These are phyloP conservation scores for Hanseniaspora hatyaiensis DNA, from an alignment of 805 yeast species.

Conservation along the genomic window DNA sequence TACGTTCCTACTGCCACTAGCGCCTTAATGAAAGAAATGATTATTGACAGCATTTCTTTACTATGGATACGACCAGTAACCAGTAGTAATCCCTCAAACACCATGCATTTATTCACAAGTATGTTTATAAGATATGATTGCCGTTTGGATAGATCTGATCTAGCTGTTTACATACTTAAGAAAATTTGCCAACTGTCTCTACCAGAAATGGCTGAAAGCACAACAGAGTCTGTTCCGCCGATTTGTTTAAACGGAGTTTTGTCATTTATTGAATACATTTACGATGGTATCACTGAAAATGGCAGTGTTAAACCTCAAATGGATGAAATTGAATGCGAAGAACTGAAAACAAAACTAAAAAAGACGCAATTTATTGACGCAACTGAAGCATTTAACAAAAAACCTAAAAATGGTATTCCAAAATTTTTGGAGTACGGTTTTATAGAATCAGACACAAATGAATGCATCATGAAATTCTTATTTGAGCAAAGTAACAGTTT, in stretches of 20 bases:
- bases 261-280: constrained; percentile 52
- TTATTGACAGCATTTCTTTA: constrained; percentile 73
- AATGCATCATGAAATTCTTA: constrained; percentile 64
- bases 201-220: constrained; percentile 69
- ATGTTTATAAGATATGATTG: constrained; percentile 81
- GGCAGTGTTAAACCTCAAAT: background rate
- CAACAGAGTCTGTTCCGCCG: constrained; percentile 85
- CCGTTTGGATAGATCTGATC: constrained; percentile 72
- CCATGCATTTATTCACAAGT: constrained; percentile 39
- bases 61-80: constrained; percentile 68
- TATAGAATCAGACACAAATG: constrained; percentile 40
- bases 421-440: constrained; percentile 55
- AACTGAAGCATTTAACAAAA: constrained; percentile 61
- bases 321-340: constrained; percentile 20
- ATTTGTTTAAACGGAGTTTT: constrained; percentile 81
- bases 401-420: constrained; percentile 64
- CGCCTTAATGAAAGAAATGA: constrained; percentile 55
- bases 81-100: constrained; percentile 30
- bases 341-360: constrained; percentile 27
- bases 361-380: constrained; percentile 72
- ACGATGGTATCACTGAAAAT: constrained; percentile 33
- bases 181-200: constrained; percentile 65
- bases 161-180: constrained; percentile 55
- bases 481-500: constrained; percentile 68
- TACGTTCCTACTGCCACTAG: constrained; percentile 17